A percentile compares a stretch with the other conserved stretches of the same genome.
These are phyloP conservation scores for Diddensiella santjacobensis DNA, from an alignment of 805 yeast species.

Conservation along the genomic window DNA sequence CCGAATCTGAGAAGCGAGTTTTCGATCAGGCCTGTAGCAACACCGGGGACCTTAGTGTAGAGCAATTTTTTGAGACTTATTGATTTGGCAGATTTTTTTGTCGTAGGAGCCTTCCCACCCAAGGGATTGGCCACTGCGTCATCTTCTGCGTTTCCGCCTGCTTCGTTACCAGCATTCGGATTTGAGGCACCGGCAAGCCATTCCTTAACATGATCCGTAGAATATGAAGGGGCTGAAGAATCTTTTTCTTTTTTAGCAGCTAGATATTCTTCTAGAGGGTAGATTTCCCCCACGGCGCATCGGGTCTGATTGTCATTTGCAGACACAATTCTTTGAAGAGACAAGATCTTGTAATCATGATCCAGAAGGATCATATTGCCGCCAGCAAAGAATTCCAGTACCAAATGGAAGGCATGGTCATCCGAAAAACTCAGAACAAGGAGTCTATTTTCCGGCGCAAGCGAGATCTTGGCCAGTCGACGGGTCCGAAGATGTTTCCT, in stretches of 20 bases:
- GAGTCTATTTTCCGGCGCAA: conserved; percentile 78
- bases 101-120: neutral
- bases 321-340: conserved; percentile 73
- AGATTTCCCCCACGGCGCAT: conserved; percentile 70
- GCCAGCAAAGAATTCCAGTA: conserved; percentile 90
- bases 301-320: conserved; percentile 52
- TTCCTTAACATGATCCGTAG: conserved; percentile 4
- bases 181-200: conserved; percentile 14
- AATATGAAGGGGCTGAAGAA: neutral
- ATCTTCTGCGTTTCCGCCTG: conserved; percentile 5
- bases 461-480: conserved; percentile 67
- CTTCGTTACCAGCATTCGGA: neutral
- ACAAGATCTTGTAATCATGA: conserved; percentile 58
- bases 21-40: conserved; percentile 75
- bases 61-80: conserved; percentile 64
- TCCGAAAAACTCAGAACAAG: conserved; percentile 81
- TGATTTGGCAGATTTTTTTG: conserved; percentile 6
- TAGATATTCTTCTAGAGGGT: conserved; percentile 34
- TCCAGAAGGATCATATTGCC: conserved; percentile 85
- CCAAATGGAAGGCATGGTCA: conserved; percentile 65
- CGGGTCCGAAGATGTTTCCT: conserved; percentile 83
- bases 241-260: conserved; percentile 1
- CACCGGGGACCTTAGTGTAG: conserved; percentile 63
- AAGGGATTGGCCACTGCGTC: conserved; percentile 2
- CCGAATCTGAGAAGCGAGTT: conserved; percentile 47